Evolutionary conservation across 176 grass and related monocot species (phyloP).

Genomic region (Oryza glaberrima): DNA sequence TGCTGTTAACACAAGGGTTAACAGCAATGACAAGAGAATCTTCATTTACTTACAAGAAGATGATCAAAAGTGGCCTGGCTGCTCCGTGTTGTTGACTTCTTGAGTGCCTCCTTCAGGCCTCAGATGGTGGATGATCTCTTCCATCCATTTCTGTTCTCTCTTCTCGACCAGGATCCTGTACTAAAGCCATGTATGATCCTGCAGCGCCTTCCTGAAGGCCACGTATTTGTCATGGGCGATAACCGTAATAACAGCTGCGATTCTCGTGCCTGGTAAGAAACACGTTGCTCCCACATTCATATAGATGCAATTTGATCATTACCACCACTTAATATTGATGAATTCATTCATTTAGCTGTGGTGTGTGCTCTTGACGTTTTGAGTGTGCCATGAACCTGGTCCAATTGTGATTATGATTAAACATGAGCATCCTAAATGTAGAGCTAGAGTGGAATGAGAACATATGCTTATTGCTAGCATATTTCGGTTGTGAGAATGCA

Average conservation of each 20-base stretch:
- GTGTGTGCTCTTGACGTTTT: background rate
- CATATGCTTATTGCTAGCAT: background rate
- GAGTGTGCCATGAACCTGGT: background rate
- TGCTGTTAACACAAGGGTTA: constrained; percentile 52
- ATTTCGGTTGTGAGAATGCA: background rate
- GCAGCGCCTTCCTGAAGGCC: constrained; percentile 58
- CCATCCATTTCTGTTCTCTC: constrained; percentile 17
- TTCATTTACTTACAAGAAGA: constrained; percentile 38
- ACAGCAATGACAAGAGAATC: constrained; percentile 29
- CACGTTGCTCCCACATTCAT: background rate
- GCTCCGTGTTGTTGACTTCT: constrained; percentile 69
- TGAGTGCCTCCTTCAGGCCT: constrained; percentile 51
- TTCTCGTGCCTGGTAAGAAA: constrained; percentile 60
- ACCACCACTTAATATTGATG: background rate
- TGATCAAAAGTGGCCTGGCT: constrained; percentile 60
- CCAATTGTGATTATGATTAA: background rate
- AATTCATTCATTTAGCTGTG: constrained; percentile 6
- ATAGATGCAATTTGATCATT: no score
- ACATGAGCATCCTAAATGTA: background rate
- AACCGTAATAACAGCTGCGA: constrained; percentile 60
- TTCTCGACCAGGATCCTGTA: background rate
- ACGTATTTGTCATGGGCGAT: constrained; percentile 61
- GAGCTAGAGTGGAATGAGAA: background rate
- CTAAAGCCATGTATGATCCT: constrained; percentile 34
- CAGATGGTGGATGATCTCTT: constrained; percentile 64